phyloP scores from a whole-genome alignment of 148 eudicot genomes.

The Bassia scoparia region DNA sequence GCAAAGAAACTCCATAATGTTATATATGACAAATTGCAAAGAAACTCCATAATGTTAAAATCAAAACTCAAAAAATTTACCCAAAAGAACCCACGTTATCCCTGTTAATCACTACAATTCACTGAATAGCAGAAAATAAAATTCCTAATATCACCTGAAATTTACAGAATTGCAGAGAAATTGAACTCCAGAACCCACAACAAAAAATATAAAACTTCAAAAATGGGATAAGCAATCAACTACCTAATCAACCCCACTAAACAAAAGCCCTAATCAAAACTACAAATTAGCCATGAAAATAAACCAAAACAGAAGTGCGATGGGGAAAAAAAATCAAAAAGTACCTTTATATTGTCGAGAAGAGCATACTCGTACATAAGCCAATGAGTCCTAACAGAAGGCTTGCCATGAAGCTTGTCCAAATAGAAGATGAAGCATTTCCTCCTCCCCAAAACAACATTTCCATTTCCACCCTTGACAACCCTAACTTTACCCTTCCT shows the following conservation, averaged over 20 bases:
- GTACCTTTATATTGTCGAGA: constrained; percentile 35
- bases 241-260: too few relatives aligned
- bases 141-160: not conserved
- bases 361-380: constrained; percentile 61
- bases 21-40: too few relatives aligned
- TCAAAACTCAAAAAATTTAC: too few relatives aligned
- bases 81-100: too few relatives aligned
- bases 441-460: constrained; percentile 46
- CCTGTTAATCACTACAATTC: too few relatives aligned
- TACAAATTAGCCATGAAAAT: not conserved
- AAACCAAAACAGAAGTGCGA: not conserved
- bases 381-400: constrained; percentile 39
- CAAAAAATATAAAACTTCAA: not conserved
- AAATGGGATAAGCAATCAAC: too few relatives aligned
- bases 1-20: too few relatives aligned
- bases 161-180: not conserved
- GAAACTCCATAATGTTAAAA: too few relatives aligned
- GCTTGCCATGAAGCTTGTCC: constrained; percentile 22
- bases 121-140: not conserved
- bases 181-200: not conserved
- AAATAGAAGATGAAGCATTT: constrained; percentile 42
- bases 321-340: not conserved
- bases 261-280: too few relatives aligned
- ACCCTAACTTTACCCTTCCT: constrained; percentile 40
- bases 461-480: constrained; percentile 35